Conservation (phyloP, 768 basidiomycete species). For the Boletus reticuloceps region DNA sequence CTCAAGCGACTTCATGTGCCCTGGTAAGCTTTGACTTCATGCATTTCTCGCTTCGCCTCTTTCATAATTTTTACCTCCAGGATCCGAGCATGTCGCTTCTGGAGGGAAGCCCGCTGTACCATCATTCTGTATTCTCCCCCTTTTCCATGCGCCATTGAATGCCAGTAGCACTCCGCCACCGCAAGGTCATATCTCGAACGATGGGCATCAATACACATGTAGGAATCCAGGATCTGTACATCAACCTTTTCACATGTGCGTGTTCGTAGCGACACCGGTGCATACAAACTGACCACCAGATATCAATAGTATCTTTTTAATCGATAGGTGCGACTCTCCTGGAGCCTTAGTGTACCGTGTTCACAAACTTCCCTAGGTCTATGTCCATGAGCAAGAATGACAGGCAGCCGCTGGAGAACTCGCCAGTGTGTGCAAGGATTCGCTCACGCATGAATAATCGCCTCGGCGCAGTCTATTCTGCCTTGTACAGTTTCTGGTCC, state of each 20-base stretch:
- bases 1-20: too few species aligned
- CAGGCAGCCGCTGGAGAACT: slow-evolving; percentile 36
- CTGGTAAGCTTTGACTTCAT: too few species aligned
- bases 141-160: slow-evolving; percentile 45
- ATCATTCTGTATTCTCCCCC: slow-evolving; percentile 52
- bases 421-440: slow-evolving; percentile 36
- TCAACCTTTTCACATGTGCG: slow-evolving; percentile 60
- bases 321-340: slow-evolving; percentile 13
- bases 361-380: slow-evolving; percentile 36
- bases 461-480: slow-evolving; percentile 56
- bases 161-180: slow-evolving; percentile 21
- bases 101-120: slow-evolving; percentile 39
- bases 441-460: slow-evolving; percentile 39
- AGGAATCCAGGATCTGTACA: slow-evolving; percentile 46
- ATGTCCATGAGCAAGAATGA: slow-evolving; percentile 46
- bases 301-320: slow-evolving; percentile 16
- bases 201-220: slow-evolving; percentile 56
- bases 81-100: slow-evolving; percentile 46
- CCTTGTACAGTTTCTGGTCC: slow-evolving; percentile 52
- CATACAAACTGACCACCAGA: neutral
- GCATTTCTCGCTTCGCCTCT: too few species aligned
- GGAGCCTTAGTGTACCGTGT: neutral
- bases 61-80: too few species aligned
- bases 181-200: slow-evolving; percentile 48
- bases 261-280: neutral